Evolutionary conservation across 192 early-diverging fungal genomes (phyloP).

Genomic region (Phlyctochytrium planicorne): DNA sequence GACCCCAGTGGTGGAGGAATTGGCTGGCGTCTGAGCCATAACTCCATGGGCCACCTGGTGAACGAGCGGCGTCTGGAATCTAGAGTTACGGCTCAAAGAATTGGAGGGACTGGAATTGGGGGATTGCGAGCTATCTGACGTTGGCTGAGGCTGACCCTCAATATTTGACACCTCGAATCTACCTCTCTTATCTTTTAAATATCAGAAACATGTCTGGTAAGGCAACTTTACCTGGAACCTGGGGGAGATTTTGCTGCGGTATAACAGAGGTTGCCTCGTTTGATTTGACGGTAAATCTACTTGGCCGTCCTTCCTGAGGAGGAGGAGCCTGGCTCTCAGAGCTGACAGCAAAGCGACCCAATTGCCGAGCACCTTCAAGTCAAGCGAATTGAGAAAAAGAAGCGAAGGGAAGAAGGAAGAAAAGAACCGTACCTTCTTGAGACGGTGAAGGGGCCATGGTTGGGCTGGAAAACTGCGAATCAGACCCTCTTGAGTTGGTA

Average conservation of each 20-base stretch:
- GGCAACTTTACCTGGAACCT: background rate
- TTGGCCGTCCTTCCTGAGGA: slow-evolving; percentile 7
- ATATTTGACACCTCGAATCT: slow-evolving; percentile 18
- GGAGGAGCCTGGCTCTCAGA: slow-evolving; percentile 12
- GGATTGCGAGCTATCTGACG: background rate
- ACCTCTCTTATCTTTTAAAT: slow-evolving; percentile 14
- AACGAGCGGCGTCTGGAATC: background rate
- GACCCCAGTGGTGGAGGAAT: background rate
- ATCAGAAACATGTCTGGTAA: background rate
- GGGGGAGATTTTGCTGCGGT: background rate
- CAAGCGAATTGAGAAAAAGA: background rate
- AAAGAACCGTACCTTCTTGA: slow-evolving; percentile 2
- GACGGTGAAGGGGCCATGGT: slow-evolving; percentile 1
- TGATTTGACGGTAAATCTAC: slow-evolving; percentile 37
- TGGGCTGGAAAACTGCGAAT: too few relatives aligned
- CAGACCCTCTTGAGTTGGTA: slow-evolving; percentile 19
- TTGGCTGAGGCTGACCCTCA: background rate
- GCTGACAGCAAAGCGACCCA: background rate
- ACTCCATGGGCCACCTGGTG: background rate
- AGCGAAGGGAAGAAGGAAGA: too few relatives aligned
- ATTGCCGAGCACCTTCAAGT: background rate
- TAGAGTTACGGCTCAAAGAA: background rate
- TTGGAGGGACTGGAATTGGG: background rate
- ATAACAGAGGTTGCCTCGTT: slow-evolving; percentile 7
- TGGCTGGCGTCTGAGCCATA: background rate